Base-by-base conservation (phyloP, 1,139 yeast genomes). In the Yamadazyma oceani region DNA sequence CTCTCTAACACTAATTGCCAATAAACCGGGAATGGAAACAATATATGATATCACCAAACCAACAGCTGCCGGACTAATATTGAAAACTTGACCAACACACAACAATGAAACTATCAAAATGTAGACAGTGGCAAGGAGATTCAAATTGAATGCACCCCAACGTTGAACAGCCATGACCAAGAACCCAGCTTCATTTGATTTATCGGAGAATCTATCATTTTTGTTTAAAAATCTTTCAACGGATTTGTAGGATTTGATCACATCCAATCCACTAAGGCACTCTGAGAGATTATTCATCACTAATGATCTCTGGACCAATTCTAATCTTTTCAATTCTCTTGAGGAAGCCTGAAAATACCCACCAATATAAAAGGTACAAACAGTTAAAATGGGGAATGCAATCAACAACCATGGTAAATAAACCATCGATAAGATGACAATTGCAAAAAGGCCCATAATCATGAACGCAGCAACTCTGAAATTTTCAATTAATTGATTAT, bases 81-180 rank as follows among this genome's bases (percentile, higher is more conserved):
- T 61, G 58, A 87, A 84, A 30, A 77, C 82, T 44, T 83, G 71
- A 45, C 73, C 72, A 17, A 78, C 81, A 65, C 87, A 81, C 26
- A 85, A 68, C 48, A 85, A 54, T 0, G 85, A 61, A 39, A 80
- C 65, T 17, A 79, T 49, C 23, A 79, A 61, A 6, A 75, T 66
- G 43, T 60, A 57, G 24, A 70, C 48, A 26, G 69, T 58, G 1
- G 85, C 82, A 31, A 79, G 57, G 31, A 70, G 46, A 53, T 82
- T 87, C 46, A 85, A 64, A 40, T 82, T 76, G 35, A 84, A 62
- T 14, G 82, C 76, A 31, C 86, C 72, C 95, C 95, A 88, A 55
- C 94, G 75, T 62, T 86, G 95, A 45, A 78, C 77, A 0, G 82
- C 85, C 46, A 80, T 66, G 9, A 83, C 75, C 38, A 85, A 46